Percentiles rank a stretch among this genome's conserved stretches.
These are phyloP conservation scores for Tuber borchii DNA, from an alignment of 495 filamentous ascomycete species.

Conservation along the genomic window DNA sequence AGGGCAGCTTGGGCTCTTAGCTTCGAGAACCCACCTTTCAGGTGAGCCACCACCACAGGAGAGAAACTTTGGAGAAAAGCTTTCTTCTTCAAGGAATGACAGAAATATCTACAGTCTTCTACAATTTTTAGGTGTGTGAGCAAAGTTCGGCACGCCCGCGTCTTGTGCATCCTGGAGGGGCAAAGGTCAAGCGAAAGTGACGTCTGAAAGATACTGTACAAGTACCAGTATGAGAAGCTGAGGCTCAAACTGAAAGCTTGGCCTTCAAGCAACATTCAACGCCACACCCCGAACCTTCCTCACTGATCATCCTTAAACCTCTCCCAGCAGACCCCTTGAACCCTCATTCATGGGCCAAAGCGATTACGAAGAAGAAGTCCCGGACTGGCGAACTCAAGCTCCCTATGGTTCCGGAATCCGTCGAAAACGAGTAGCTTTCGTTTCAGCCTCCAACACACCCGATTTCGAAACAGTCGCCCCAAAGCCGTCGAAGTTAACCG, in stretches of 20 bases:
- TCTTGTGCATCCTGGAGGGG: neutral
- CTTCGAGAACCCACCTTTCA: neutral
- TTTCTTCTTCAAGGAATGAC: neutral
- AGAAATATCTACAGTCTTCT: neutral
- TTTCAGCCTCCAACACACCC: constrained; percentile 54
- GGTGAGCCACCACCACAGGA: neutral
- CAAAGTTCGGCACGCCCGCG: neutral
- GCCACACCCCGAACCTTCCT: neutral
- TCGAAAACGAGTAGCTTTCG: constrained; percentile 71
- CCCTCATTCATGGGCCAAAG: neutral
- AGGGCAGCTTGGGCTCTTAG: neutral
- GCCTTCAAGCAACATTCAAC: neutral
- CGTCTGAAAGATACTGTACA: neutral
- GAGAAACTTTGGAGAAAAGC: neutral
- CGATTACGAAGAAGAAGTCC: constrained; percentile 1
- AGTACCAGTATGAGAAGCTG: neutral
- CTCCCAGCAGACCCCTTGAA: neutral
- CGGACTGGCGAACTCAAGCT: constrained; percentile 36
- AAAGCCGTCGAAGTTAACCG: constrained; percentile 18
- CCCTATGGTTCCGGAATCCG: constrained; percentile 71
- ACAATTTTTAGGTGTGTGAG: neutral
- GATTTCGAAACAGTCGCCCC: neutral
- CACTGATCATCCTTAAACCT: neutral
- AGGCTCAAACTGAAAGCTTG: neutral
- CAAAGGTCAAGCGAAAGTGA: neutral